Evolutionary conservation across 495 filamentous ascomycete species (phyloP).

Genomic region (Elaphomyces granulatus): DNA sequence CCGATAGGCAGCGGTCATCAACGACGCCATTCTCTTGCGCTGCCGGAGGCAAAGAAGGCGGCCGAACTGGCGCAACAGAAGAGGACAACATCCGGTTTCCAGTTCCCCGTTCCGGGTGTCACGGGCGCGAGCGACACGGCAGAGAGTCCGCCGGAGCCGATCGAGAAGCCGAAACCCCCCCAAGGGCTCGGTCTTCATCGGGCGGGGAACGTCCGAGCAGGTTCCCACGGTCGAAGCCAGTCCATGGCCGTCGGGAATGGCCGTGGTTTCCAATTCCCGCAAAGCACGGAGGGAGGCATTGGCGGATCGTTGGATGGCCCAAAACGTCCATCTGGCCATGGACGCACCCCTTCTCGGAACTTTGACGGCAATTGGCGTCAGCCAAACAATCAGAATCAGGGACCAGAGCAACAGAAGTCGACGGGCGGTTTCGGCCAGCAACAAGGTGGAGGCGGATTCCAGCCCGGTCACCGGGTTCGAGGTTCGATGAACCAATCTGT

Average conservation of each 20-base stretch:
- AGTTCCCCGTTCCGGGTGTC: slow-evolving; percentile 67
- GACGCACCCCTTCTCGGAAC: slow-evolving; percentile 70
- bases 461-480: slow-evolving; percentile 79
- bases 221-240: slow-evolving; percentile 49
- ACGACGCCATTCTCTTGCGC: slow-evolving; percentile 83
- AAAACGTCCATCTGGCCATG: slow-evolving; percentile 62
- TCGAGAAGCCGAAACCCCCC: slow-evolving; percentile 27
- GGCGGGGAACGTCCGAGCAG: slow-evolving; percentile 35
- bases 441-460: slow-evolving; percentile 50
- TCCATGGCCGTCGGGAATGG: slow-evolving; percentile 54
- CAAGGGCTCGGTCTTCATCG: slow-evolving; percentile 33
- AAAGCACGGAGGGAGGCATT: slow-evolving; percentile 39
- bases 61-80: slow-evolving; percentile 96
- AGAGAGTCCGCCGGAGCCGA: slow-evolving; percentile 26
- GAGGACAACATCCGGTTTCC: slow-evolving; percentile 81
- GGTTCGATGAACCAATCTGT: slow-evolving; percentile 79
- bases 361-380: slow-evolving; percentile 98
- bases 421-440: slow-evolving; percentile 52
- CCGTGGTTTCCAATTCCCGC: slow-evolving; percentile 57
- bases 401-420: slow-evolving; percentile 39
- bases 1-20: slow-evolving; percentile 68
- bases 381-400: slow-evolving; percentile 50
- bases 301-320: slow-evolving; percentile 46
- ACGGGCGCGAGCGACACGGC: slow-evolving; percentile 26
- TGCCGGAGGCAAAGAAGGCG: slow-evolving; percentile 95